Evolutionary conservation across 208 protist genomes (phyloP), one percentile per base, ranked within the genome.

Genomic region (Hexamita inflata): DNA sequence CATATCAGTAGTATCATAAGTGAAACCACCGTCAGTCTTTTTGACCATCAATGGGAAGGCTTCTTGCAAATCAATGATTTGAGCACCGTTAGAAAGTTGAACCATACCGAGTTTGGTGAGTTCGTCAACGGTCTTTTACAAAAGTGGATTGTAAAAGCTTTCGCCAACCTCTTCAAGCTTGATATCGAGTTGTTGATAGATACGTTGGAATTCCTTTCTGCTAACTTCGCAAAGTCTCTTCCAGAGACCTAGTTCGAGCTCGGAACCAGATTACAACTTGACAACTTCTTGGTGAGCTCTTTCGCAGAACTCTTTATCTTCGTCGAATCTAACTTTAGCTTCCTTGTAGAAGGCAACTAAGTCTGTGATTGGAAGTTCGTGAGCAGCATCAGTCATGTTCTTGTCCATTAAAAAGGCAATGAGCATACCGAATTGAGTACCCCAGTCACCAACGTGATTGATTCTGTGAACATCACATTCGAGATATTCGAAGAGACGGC

Each of bases 391-490:
- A 13, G 28, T 15, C 19, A 32, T 11, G 38, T 40, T 90, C 77
- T 90, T 84, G 75, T 88, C 86, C 84, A 93, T 94, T 41, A 96
- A 84, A 84, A 93, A 91, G 38, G 92, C 84, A 79, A 97, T 94
- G 58, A 96, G 87, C 91, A 96, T 96, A 49, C 94, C 94, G 85
- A 96, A 97, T 58, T 94, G 90, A 39, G 93, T 96, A 75, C 94
- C 94, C 92, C 93, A 97, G 83, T 98, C 94, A 61, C 94, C 94
- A 41, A 97, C 83, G 82, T 98, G 93, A 86, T 98, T 98, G 75
- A 95, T 90, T 70, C 93, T 88, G 29, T 88, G 58, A 0, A 96
- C 92, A 15, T 93, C 82, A 80, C 92, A 87, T 49, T 89, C 86
- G 75, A 87, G 89, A 80, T 92, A 95, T 84, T 95, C 90, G 53